Percentiles rank a stretch among this genome's conserved stretches.
Conservation (phyloP, 148 eudicot genomes). For the Nepenthes gracilis region DNA sequence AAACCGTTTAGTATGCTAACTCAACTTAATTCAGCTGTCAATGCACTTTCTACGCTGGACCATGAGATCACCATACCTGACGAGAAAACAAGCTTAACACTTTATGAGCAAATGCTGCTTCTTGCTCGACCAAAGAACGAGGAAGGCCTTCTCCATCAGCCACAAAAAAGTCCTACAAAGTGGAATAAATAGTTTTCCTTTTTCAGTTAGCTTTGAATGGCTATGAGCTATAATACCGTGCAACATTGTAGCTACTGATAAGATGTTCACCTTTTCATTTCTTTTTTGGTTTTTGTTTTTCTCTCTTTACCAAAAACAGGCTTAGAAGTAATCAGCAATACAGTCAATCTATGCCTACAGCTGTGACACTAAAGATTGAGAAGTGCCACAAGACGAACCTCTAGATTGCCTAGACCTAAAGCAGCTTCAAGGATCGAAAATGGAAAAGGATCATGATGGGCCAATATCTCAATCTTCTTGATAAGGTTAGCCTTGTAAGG, state of each 20-base stretch:
- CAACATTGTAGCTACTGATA: too few species aligned
- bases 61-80: conserved; percentile 30
- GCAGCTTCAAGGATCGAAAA: too few species aligned
- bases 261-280: too few species aligned
- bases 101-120: conserved; percentile 65
- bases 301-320: not conserved
- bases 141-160: conserved; percentile 99
- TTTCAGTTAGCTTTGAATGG: not conserved
- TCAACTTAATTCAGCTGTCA: not conserved
- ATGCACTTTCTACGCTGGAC: conserved; percentile 2
- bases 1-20: not conserved
- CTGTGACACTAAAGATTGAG: too few species aligned
- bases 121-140: conserved; percentile 70
- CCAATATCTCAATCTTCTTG: too few species aligned
- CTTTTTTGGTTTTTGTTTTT: not conserved
- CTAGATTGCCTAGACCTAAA: too few species aligned
- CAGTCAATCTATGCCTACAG: too few species aligned
- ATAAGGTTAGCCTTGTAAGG: too few species aligned
- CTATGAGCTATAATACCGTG: too few species aligned
- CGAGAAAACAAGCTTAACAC: conserved; percentile 59
- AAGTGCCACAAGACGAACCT: too few species aligned
- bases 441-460: too few species aligned
- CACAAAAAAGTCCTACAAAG: conserved; percentile 70
- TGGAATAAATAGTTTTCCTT: not conserved
- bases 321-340: too few species aligned